Percentiles rank a stretch among this genome's conserved stretches.
Evolutionary conservation across 768 basidiomycete species (phyloP).

Genomic region (Serpula lacrymans): DNA sequence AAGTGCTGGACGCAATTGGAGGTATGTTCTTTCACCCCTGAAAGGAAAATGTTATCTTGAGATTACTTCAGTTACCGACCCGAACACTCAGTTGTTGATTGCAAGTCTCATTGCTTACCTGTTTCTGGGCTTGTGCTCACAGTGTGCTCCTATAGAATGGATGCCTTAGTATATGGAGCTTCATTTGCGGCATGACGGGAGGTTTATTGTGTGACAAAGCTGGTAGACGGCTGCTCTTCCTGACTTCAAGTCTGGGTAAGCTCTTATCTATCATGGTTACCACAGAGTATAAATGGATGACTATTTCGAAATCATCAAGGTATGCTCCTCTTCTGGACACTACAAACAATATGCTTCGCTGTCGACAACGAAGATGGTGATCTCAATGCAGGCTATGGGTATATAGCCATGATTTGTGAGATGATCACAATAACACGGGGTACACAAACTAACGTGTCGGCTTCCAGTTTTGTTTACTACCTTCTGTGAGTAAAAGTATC

Average conservation of each 20-base stretch:
- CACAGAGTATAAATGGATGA: no score
- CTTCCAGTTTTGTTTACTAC: not conserved
- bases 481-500: not conserved
- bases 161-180: slow-evolving; percentile 75
- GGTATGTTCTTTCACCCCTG: slow-evolving; percentile 30
- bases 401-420: slow-evolving; percentile 74
- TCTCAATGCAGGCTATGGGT: slow-evolving; percentile 48
- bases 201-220: slow-evolving; percentile 54
- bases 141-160: slow-evolving; percentile 49
- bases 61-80: slow-evolving; percentile 35
- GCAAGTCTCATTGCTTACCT: slow-evolving; percentile 24
- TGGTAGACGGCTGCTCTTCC: slow-evolving; percentile 62
- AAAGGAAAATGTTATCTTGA: no score
- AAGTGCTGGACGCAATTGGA: slow-evolving; percentile 60
- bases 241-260: slow-evolving; percentile 44
- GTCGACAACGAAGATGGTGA: slow-evolving; percentile 37
- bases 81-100: slow-evolving; percentile 35
- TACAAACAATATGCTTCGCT: slow-evolving; percentile 61
- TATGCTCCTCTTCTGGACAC: slow-evolving; percentile 57
- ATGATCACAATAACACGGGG: slow-evolving; percentile 4
- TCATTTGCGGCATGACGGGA: slow-evolving; percentile 51
- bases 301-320: slow-evolving; percentile 23
- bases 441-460: no score
- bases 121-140: not conserved
- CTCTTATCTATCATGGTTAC: no score